A percentile compares a stretch with the other conserved stretches of the same genome.
Evolutionary conservation across 345 rosid genomes (phyloP).

Genomic region (Camelina laxa): DNA sequence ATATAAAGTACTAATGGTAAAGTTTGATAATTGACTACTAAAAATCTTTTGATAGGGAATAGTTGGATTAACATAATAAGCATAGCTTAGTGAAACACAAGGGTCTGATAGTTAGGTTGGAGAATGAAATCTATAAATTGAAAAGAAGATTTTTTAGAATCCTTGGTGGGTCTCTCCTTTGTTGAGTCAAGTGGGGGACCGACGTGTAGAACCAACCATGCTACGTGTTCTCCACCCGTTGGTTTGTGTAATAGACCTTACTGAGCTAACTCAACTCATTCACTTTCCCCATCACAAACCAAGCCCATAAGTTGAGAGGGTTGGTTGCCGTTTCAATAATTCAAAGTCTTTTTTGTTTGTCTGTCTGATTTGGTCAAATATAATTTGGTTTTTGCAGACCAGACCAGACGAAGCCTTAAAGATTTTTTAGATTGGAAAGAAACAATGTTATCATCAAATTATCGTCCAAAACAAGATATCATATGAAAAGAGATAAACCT

Average conservation of each 20-base stretch:
- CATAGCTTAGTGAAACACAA: background rate
- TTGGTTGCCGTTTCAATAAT: background rate
- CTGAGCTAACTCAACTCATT: background rate
- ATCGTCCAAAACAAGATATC: slow-evolving; percentile 17
- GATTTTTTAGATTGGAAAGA: background rate
- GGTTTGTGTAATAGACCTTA: background rate
- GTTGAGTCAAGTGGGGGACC: slow-evolving; percentile 38
- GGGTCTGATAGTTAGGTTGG: slow-evolving; percentile 31
- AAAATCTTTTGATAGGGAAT: slow-evolving; percentile 9
- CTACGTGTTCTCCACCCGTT: slow-evolving; percentile 23
- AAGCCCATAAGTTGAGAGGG: slow-evolving; percentile 6
- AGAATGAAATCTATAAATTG: slow-evolving; percentile 38
- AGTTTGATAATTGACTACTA: slow-evolving; percentile 10
- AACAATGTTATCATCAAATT: slow-evolving; percentile 3
- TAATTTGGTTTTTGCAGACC: background rate
- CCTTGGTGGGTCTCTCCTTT: slow-evolving; percentile 23
- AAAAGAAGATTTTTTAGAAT: slow-evolving; percentile 38
- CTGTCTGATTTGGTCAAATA: too few species aligned
- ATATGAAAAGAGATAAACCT: slow-evolving; percentile 10
- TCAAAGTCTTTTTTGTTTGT: too few species aligned
- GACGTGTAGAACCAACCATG: background rate
- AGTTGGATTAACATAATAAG: background rate
- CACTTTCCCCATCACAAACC: background rate
- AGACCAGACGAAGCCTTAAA: background rate
- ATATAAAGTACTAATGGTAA: slow-evolving; percentile 6